Evolutionary conservation across 345 rosid genomes (phyloP), one percentile per base, ranked within the genome.

Genomic region (Salix purpurea): DNA sequence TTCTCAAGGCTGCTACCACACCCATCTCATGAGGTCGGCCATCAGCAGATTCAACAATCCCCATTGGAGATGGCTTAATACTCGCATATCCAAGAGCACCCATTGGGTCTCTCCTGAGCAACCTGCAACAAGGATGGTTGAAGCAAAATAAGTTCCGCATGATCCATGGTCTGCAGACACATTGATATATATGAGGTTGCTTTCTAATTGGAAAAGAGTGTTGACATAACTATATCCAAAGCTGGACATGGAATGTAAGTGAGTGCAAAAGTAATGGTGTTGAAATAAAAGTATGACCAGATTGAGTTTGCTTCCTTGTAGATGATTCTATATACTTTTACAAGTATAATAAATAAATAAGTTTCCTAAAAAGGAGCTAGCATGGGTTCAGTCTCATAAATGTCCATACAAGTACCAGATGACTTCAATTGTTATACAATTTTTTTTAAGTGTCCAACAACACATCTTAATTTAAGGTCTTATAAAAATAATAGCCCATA

Each of bases 21-120:
- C 93, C 90, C 93, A 93, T 89, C 86, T 96, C 97, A 80, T 75
- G 85, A 84, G 98, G 98, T 39, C 94, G 94, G 77, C 93, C 94
- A 69, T 91, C 97, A 40, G 91, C 86, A 77, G 94, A 90, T 82
- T 89, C 97, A 69, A 88, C 91, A 71, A 90, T 85, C 88, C 88
- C 91, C 91, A 77, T 84, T 72, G 86, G 78, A 81, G 97, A 88
- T 23, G 97, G 97, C 82, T 90, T 89, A 76, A 79, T 72, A 84
- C 79, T 83, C 23, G 89, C 85, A 91, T 91, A 90, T 64, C 92
- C 96, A 80, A 96, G 94, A 32, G 99, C 98, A 82, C 98, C 99
- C 99, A 93, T 93, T 36, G 99, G 99, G 85, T 96, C 91, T 87
- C 99, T 91, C 82, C 99, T 84, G 32, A 96, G 94, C 88, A 96